Base-by-base conservation (phyloP, 1,284 basidiomycete species). In the Meira nashicola region DNA sequence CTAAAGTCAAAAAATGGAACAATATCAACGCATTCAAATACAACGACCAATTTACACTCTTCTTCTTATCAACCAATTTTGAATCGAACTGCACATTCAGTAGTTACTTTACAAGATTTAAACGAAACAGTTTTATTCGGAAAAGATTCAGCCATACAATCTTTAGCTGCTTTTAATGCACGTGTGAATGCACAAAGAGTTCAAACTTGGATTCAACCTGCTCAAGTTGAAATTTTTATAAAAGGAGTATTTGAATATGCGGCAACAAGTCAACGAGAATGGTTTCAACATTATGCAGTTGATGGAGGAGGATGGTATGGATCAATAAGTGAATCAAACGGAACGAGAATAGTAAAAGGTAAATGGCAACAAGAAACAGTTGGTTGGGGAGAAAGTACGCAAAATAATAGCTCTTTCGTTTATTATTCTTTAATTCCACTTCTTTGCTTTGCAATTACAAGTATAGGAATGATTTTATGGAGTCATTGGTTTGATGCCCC, bases 381-480 rank as follows among this genome's bases (percentile, higher is more conserved):
- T n/a, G 50, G 50, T 12, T 53, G 28, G 17, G 50, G 50, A 14
- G 23, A 17, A 19, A 38, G 50, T 17, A 53, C 50, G 38, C 21
- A 53, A 39, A 39, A 39, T 17, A 53, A 39, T 19, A 28, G 37
- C 23, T 19, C 12, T 2, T 39, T 53, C 7, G 28, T 39, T 33
- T 53, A 53, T 25, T 41, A 33, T 23, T 53, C 50, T 2, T 48
- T 56, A 61, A 15, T 70, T 62, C 38, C 62, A 59, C 33, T 65
- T 62, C 17, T 70, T 64, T 51, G 62, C 64, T 57, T 54, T 25
- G 55, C 55, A 28, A 28, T 57, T 6, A 21, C 33, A 17, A 40
- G 65, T 63, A 28, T 61, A 62, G 46, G 66, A 61, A 51, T 70
- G 66, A 54, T 47, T 8, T 7, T 14, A 2, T 53, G 50, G 50